Percentiles rank a stretch among this genome's conserved stretches.
These are phyloP conservation scores for Diaporthe sp. DNA, from an alignment of 2,329 filamentous ascomycete genomes.

Conservation along the genomic window DNA sequence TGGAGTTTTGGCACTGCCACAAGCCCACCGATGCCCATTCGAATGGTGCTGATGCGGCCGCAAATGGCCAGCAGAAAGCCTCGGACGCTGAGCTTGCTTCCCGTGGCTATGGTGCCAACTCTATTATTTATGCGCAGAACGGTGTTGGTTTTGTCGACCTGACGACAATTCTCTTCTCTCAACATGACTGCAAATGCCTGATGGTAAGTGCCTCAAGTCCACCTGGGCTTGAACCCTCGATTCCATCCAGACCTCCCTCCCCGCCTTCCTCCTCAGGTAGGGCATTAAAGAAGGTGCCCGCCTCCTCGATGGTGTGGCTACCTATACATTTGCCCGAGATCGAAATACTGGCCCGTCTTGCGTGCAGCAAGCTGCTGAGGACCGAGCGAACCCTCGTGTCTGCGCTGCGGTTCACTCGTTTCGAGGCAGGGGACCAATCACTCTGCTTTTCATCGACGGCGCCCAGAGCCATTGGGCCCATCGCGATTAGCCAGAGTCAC, in stretches of 20 bases:
- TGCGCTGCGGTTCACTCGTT: constrained; percentile 55
- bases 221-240: too few relatives aligned
- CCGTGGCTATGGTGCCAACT: constrained; percentile 88
- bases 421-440: constrained; percentile 34
- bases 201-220: constrained; percentile 51
- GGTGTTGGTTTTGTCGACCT: constrained; percentile 85
- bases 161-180: constrained; percentile 78
- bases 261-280: constrained; percentile 40
- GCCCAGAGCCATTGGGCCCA: constrained; percentile 39
- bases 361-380: constrained; percentile 44
- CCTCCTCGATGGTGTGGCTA: constrained; percentile 67
- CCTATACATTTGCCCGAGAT: constrained; percentile 79
- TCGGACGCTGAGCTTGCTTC: constrained; percentile 61
- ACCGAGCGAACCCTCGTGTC: constrained; percentile 52
- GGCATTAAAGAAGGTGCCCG: constrained; percentile 75
- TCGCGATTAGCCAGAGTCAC: constrained; percentile 40
- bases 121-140: constrained; percentile 74
- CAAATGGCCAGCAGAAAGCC: constrained; percentile 42
- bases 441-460: constrained; percentile 30
- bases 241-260: neutral
- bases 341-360: constrained; percentile 51
- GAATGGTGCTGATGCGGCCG: neutral
- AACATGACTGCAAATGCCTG: constrained; percentile 71
- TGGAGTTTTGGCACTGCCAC: constrained; percentile 99
- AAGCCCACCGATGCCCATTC: constrained; percentile 69